Percentiles rank a stretch among this genome's conserved stretches.
These are phyloP conservation scores for Xerocomus amazonicus DNA, from an alignment of 1,284 basidiomycete genomes.

Conservation along the genomic window DNA sequence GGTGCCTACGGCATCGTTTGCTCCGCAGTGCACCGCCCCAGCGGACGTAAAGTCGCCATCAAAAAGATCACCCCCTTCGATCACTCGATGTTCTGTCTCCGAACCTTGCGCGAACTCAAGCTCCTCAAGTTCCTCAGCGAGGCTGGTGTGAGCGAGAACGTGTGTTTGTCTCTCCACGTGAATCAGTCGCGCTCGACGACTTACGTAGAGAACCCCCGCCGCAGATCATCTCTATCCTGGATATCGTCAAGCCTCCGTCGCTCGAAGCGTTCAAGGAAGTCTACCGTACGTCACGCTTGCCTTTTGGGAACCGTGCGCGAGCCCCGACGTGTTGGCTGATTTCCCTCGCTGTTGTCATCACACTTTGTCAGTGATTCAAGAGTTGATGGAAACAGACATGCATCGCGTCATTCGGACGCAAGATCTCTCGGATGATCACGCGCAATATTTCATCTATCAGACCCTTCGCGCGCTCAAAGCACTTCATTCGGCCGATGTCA, in stretches of 20 bases:
- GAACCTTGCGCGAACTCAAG: conserved; percentile 85
- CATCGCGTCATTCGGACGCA: conserved; percentile 75
- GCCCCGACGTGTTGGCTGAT: no score
- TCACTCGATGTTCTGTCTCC: conserved; percentile 87
- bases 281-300: conserved; percentile 54
- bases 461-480: conserved; percentile 93
- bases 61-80: conserved; percentile 93
- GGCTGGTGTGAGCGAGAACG: conserved; percentile 90
- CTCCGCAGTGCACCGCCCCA: conserved; percentile 79
- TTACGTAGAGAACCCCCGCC: not conserved
- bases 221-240: conserved; percentile 92
- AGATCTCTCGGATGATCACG: conserved; percentile 80
- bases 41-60: conserved; percentile 80
- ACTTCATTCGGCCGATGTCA: conserved; percentile 90
- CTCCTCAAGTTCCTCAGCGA: conserved; percentile 88
- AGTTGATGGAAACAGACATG: conserved; percentile 73
- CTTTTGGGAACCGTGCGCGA: no score
- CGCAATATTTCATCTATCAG: conserved; percentile 78
- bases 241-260: conserved; percentile 89
- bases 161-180: conserved; percentile 37
- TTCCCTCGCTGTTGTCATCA: not conserved
- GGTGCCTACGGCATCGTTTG: conserved; percentile 88
- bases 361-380: conserved; percentile 59
- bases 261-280: conserved; percentile 94
- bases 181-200: not conserved